Conservation (phyloP, 305 asterid species). For the Withania somnifera region DNA sequence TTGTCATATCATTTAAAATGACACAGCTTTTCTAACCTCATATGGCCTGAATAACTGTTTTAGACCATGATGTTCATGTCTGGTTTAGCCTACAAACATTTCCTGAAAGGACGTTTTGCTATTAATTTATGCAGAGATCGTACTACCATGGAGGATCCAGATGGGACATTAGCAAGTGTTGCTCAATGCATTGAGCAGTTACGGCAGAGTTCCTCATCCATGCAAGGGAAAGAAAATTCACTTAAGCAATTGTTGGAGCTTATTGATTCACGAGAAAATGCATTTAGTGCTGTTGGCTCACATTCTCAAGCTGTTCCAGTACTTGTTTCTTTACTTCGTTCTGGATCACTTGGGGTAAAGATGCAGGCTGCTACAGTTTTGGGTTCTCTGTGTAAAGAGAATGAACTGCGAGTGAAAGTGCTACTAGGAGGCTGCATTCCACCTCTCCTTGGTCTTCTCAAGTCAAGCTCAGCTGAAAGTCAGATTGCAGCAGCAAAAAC, state of each 20-base stretch:
- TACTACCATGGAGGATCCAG: conserved; percentile 98
- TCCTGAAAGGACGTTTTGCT: not conserved
- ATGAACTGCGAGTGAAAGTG: conserved; percentile 88
- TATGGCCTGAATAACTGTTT: not conserved
- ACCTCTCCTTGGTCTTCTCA: conserved; percentile 96
- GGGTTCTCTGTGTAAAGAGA: conserved; percentile 94
- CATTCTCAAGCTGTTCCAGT: conserved; percentile 99
- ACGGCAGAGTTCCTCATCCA: conserved; percentile 81
- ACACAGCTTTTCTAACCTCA: not conserved
- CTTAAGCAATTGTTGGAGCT: conserved; percentile 78
- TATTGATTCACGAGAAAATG: conserved; percentile 74
- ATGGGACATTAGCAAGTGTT: conserved; percentile 96
- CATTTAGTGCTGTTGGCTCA: conserved; percentile 96
- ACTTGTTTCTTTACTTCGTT: conserved; percentile 84
- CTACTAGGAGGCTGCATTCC: conserved; percentile 99
- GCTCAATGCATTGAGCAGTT: conserved; percentile 97
- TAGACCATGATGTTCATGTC: not conserved
- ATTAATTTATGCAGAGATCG: conserved; percentile 57
- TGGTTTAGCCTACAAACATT: conserved; percentile 7
- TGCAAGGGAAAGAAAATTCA: conserved; percentile 74
- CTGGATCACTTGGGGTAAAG: conserved; percentile 82
- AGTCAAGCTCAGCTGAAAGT: conserved; percentile 84
- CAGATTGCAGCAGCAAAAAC: conserved; percentile 96
- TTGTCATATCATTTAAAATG: not conserved
- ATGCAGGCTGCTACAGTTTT: conserved; percentile 88